These are phyloP conservation scores for Dioscorea cayenensis DNA, from an alignment of 116 monocot species.

Conservation along the genomic window DNA sequence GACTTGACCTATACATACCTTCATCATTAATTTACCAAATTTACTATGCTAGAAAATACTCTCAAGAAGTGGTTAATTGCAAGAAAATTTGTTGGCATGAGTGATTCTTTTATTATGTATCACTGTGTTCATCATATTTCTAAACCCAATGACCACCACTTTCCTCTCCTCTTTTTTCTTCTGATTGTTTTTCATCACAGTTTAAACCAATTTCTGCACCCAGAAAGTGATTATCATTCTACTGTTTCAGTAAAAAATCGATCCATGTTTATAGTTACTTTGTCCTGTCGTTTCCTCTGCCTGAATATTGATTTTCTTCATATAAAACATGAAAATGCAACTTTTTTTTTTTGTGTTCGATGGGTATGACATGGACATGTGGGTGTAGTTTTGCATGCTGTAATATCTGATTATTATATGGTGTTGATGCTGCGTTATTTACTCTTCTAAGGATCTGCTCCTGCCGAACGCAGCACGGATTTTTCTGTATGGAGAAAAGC, in stretches of 20 bases:
- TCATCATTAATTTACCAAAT: too few species aligned
- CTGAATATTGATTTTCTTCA: background rate
- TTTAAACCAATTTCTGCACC: background rate
- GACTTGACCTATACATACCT: too few species aligned
- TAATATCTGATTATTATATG: conserved; percentile 13
- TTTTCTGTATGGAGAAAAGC: conserved; percentile 80
- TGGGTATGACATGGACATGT: background rate
- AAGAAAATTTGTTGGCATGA: too few species aligned
- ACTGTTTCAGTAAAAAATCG: background rate
- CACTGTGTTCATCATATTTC: too few species aligned
- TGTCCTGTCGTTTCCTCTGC: background rate
- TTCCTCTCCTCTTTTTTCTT: too few species aligned
- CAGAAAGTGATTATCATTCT: background rate
- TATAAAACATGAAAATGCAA: too few species aligned
- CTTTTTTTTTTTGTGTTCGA: background rate
- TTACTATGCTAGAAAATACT: too few species aligned
- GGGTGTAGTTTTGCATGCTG: too few species aligned
- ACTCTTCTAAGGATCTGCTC: conserved; percentile 98
- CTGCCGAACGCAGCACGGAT: conserved; percentile 99
- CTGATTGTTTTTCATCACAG: too few species aligned
- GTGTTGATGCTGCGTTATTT: conserved; percentile 66
- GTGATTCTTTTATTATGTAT: too few species aligned
- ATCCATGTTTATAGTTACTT: background rate
- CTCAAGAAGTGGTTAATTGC: too few species aligned
- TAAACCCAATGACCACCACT: too few species aligned